Percentiles rank a stretch among this genome's conserved stretches.
Evolutionary conservation across 2,329 filamentous ascomycete genomes (phyloP).

Genomic region (Nectriaceae sp.): DNA sequence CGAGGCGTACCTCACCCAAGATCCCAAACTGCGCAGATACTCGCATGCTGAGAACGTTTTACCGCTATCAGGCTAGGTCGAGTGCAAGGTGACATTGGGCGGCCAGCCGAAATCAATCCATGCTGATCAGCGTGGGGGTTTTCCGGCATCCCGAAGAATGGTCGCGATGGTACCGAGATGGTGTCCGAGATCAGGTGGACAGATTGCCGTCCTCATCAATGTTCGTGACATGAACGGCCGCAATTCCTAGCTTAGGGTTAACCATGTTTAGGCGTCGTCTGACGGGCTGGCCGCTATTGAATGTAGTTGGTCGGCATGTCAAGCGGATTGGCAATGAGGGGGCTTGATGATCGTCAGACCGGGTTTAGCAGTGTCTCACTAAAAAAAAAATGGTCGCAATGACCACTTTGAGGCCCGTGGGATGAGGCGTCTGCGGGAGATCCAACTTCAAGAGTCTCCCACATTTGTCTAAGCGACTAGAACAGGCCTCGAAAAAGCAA

Average conservation of each 20-base stretch:
- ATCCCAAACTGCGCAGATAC: neutral
- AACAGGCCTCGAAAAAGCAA: conserved; percentile 24
- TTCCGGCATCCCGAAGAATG: conserved; percentile 5
- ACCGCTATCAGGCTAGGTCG: neutral
- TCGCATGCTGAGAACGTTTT: neutral
- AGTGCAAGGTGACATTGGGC: conserved; percentile 6
- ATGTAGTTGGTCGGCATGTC: conserved; percentile 13
- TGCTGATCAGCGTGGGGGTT: conserved; percentile 20
- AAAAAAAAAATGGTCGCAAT: conserved; percentile 19
- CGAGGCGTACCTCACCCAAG: conserved; percentile 6
- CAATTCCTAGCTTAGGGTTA: conserved; percentile 5
- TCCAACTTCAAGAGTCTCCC: conserved; percentile 15
- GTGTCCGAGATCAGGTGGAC: conserved; percentile 1
- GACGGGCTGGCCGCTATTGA: conserved; percentile 14
- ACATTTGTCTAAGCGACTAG: conserved; percentile 20
- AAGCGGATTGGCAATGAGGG: conserved; percentile 15
- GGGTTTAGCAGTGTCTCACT: conserved; percentile 26
- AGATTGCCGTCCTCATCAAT: neutral
- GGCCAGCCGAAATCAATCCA: conserved; percentile 11
- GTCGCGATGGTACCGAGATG: conserved; percentile 2
- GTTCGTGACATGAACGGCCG: conserved; percentile 5
- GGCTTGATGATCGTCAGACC: conserved; percentile 27
- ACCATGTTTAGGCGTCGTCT: neutral
- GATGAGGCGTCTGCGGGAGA: conserved; percentile 21
- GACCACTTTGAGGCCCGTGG: conserved; percentile 26